Percentiles rank a stretch among this genome's conserved stretches.
Conservation (phyloP, 1,284 basidiomycete species). For the Cystobasidium slooffiae region DNA sequence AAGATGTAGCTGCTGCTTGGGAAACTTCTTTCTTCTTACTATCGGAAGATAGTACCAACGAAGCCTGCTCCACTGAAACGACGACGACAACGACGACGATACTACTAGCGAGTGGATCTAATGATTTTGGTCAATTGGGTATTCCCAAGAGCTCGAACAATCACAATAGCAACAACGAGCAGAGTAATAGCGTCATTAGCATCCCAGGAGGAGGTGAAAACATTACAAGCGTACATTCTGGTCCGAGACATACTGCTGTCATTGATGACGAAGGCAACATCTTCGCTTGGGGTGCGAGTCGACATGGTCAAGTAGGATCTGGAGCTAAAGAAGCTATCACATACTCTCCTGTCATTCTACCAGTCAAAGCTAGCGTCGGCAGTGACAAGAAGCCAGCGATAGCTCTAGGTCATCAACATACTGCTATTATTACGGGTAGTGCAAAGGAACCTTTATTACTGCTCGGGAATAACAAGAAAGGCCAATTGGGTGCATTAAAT, state of each 20-base stretch:
- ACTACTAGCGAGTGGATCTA: constrained; percentile 78
- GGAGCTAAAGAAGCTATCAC: background rate
- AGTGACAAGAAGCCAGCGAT: constrained; percentile 1
- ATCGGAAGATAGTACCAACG: background rate
- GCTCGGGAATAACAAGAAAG: constrained; percentile 14
- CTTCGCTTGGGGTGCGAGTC: constrained; percentile 23
- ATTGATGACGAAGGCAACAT: background rate
- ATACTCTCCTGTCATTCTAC: background rate
- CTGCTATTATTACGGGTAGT: constrained; percentile 36
- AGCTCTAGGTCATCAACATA: constrained; percentile 47
- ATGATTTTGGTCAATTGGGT: constrained; percentile 78
- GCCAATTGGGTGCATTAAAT: constrained; percentile 12
- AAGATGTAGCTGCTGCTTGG: constrained; percentile 37
- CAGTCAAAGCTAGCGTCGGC: constrained; percentile 47
- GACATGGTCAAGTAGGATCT: constrained; percentile 33
- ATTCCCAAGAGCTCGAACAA: background rate
- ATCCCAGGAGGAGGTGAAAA: background rate
- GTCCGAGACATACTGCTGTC: constrained; percentile 30
- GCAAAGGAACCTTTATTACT: background rate
- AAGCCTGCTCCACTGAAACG: background rate
- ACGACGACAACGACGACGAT: constrained; percentile 11
- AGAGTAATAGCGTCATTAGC: background rate
- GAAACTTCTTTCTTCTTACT: constrained; percentile 38
- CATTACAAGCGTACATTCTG: constrained; percentile 6
- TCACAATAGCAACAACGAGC: too few relatives aligned